A percentile compares a stretch with the other conserved stretches of the same genome.
Evolutionary conservation across 257 asterid genomes (phyloP).

Genomic region (Jasminum sambac): DNA sequence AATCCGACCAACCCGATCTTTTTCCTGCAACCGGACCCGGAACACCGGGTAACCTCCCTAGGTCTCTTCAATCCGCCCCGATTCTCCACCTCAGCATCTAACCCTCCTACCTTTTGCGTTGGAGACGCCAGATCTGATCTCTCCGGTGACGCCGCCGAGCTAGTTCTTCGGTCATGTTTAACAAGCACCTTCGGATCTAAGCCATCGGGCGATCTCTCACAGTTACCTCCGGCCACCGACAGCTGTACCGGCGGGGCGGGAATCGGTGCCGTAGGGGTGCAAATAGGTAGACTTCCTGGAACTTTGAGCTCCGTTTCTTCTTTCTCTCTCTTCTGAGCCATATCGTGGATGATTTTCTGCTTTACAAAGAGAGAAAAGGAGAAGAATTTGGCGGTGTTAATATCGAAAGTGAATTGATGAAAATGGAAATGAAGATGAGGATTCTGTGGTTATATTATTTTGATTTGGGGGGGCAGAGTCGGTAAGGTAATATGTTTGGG

Average conservation of each 20-base stretch:
- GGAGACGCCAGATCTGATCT: constrained; percentile 36
- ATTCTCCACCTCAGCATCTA: constrained; percentile 10
- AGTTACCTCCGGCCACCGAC: constrained; percentile 27
- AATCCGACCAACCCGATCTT: constrained; percentile 68
- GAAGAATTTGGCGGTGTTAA: background rate
- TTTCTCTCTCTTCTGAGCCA: constrained; percentile 76
- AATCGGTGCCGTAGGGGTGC: constrained; percentile 43
- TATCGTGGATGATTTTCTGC: constrained; percentile 12
- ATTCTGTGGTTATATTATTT: constrained; percentile 33
- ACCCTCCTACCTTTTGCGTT: background rate
- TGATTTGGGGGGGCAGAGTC: constrained; percentile 22
- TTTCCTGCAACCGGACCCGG: constrained; percentile 67
- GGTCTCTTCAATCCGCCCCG: constrained; percentile 48
- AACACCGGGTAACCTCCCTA: constrained; percentile 60
- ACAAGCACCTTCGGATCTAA: constrained; percentile 44
- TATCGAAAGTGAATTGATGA: constrained; percentile 18
- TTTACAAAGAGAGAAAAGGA: constrained; percentile 12
- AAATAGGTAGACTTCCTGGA: constrained; percentile 44
- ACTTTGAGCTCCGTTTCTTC: constrained; percentile 74
- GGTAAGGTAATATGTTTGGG: constrained; percentile 19
- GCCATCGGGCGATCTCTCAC: constrained; percentile 29
- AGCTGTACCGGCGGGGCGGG: constrained; percentile 38
- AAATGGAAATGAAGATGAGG: constrained; percentile 16
- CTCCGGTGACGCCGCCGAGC: constrained; percentile 39
- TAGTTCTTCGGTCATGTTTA: constrained; percentile 33